Base-by-base conservation (phyloP, 73 alveolate genomes). In the Symbiodinium natans region DNA sequence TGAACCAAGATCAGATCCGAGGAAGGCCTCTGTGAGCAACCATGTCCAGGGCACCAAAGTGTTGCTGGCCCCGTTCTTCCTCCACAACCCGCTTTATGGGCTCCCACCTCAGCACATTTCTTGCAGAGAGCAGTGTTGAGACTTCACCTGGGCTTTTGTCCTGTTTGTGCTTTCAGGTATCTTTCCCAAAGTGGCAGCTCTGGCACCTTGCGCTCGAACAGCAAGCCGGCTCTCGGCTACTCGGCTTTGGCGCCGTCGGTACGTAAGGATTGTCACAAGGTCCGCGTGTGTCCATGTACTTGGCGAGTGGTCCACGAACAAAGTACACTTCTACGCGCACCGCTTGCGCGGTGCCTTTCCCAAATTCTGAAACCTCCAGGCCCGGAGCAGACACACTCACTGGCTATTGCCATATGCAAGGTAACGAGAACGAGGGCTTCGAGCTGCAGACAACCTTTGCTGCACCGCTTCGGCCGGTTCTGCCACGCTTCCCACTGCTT, bases 1-100 rank as follows among this genome's bases (percentile, higher is more conserved):
- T 83, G 74, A 25, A 10, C 41, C 42, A 7, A 13, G 21, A 46
- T 46, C 13, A 6, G 21, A 27, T 33, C 94, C 36, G 17, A 86
- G 94, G 94, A 86, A 86, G 40, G 94, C 94, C 13, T 86, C 94
- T 39, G 94, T 86, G 83, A 86, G 71, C 94, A 86, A 86, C 74
- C 94, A 86, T 25, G 94, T 86, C 63, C 94, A 86, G 40, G 94
- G 71, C 52, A 86, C 94, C 68, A 86, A 86, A 56, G 94, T 86
- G 84, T 56, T 86, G 68, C 94, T 86, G 40, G 94, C 94, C 13
- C 94, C 94, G 29, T 86, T 82, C 59, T 82, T 86, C 83, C 74
- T 86, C 33, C 71, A 27, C n/a, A 56, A 86, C 34, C 83, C 82
- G 71, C 42, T 36, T n/a, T 38, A 21, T 17, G 94, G 56, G 94